These are phyloP conservation scores for Ceratocystis cubensis DNA, from an alignment of 2,329 filamentous ascomycete genomes.

Conservation along the genomic window DNA sequence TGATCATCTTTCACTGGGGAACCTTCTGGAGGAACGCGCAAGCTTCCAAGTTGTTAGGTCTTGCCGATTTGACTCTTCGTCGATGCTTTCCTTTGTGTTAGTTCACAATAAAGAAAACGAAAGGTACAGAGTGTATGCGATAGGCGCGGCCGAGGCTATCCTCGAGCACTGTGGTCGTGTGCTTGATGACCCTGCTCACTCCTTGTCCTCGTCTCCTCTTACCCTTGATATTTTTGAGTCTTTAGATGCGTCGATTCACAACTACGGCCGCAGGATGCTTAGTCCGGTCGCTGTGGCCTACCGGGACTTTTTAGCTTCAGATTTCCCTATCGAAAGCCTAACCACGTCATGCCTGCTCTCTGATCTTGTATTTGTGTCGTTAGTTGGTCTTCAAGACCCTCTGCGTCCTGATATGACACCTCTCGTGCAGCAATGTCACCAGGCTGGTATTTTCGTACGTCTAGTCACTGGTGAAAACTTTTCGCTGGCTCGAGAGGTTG, in stretches of 20 bases:
- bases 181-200: conserved; percentile 35
- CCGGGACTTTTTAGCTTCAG: conserved; percentile 45
- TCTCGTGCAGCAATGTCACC: conserved; percentile 49
- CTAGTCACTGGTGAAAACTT: conserved; percentile 46
- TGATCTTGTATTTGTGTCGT: conserved; percentile 32
- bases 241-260: conserved; percentile 29
- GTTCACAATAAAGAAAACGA: conserved; percentile 34
- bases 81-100: conserved; percentile 46
- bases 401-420: conserved; percentile 48
- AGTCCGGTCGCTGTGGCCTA: conserved; percentile 55
- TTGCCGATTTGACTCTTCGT: conserved; percentile 42
- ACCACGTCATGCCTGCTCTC: conserved; percentile 22
- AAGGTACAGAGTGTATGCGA: conserved; percentile 40
- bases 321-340: conserved; percentile 30
- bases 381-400: conserved; percentile 57
- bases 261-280: conserved; percentile 54
- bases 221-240: conserved; percentile 27
- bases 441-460: conserved; percentile 52
- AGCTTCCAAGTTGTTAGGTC: conserved; percentile 37
- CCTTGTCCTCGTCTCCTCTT: conserved; percentile 26
- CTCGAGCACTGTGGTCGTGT: conserved; percentile 34
- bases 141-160: conserved; percentile 46
- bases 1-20: conserved; percentile 37
- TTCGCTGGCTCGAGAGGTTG: conserved; percentile 35
- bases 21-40: conserved; percentile 35